A percentile compares a stretch with the other conserved stretches of the same genome.
phyloP scores from a whole-genome alignment of 257 asterid genomes.

The Hygrophila difformis region DNA sequence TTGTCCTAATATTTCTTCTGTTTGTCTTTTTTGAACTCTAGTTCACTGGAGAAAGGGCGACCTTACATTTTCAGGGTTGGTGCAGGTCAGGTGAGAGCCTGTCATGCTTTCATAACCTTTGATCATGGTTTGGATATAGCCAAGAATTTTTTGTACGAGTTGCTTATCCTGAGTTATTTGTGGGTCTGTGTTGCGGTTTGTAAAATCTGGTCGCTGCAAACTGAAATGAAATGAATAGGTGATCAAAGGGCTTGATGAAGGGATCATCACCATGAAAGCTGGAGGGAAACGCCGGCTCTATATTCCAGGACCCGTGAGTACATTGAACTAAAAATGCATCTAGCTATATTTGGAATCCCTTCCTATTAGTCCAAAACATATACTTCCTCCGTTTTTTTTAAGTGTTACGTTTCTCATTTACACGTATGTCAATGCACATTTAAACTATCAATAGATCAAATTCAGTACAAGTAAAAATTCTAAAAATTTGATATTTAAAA shows the following conservation, averaged over 20 bases:
- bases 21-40: constrained; percentile 22
- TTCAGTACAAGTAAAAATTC: too few relatives aligned
- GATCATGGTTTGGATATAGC: background rate
- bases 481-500: too few relatives aligned
- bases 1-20: background rate
- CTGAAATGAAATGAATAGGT: constrained; percentile 37
- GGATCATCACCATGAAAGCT: constrained; percentile 81
- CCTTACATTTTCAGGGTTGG: constrained; percentile 85
- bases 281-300: constrained; percentile 90
- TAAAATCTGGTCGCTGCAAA: background rate
- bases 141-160: too few relatives aligned
- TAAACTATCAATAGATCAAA: too few relatives aligned
- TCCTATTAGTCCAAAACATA: too few relatives aligned
- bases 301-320: constrained; percentile 87
- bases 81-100: constrained; percentile 67
- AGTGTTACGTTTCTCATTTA: too few relatives aligned
- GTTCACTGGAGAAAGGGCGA: constrained; percentile 91
- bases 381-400: too few relatives aligned
- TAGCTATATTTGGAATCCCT: too few relatives aligned
- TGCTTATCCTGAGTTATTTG: too few relatives aligned
- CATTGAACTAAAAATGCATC: too few relatives aligned
- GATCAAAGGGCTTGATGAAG: constrained; percentile 96
- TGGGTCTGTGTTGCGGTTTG: background rate
- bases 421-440: too few relatives aligned
- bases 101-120: background rate